Percentiles rank a stretch among this genome's conserved stretches.
These are phyloP conservation scores for Backusella sp. DNA, from an alignment of 192 early-diverging fungal species.

Conservation along the genomic window DNA sequence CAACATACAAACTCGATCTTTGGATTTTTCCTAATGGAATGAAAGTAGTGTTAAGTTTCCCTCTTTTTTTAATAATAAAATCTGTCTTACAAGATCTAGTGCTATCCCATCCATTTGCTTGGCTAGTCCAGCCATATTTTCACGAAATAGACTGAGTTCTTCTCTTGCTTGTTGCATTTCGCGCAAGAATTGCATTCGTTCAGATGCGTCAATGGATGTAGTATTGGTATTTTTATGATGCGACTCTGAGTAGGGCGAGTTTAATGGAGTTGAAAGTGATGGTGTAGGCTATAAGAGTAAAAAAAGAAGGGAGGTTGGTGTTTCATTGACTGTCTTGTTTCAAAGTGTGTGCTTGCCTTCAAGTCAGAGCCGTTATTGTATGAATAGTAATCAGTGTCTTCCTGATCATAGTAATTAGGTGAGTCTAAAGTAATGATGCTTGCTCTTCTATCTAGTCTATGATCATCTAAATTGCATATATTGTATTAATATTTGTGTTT, in stretches of 20 bases:
- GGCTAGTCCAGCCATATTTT: constrained; percentile 27
- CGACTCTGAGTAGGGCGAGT: background rate
- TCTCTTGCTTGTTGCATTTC: constrained; percentile 30
- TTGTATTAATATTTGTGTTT: background rate
- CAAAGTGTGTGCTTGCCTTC: background rate
- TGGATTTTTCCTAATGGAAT: constrained; percentile 8
- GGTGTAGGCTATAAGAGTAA: background rate
- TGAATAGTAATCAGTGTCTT: background rate
- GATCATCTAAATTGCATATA: background rate
- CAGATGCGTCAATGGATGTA: background rate
- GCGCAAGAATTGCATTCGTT: constrained; percentile 21
- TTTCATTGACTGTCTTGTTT: background rate
- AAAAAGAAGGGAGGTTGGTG: background rate
- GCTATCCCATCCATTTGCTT: constrained; percentile 30
- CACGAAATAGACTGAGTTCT: constrained; percentile 16
- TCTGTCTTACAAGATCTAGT: constrained; percentile 19
- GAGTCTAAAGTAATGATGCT: background rate
- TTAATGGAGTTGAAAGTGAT: constrained; percentile 12
- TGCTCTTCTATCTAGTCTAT: background rate
- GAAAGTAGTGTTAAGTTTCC: background rate
- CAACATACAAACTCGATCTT: constrained; percentile 19
- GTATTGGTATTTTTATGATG: background rate
- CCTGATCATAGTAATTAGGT: background rate
- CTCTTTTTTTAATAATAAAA: background rate
- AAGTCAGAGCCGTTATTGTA: background rate